These are phyloP conservation scores for Exophiala viscosa DNA, from an alignment of 2,329 filamentous ascomycete species.

Conservation along the genomic window DNA sequence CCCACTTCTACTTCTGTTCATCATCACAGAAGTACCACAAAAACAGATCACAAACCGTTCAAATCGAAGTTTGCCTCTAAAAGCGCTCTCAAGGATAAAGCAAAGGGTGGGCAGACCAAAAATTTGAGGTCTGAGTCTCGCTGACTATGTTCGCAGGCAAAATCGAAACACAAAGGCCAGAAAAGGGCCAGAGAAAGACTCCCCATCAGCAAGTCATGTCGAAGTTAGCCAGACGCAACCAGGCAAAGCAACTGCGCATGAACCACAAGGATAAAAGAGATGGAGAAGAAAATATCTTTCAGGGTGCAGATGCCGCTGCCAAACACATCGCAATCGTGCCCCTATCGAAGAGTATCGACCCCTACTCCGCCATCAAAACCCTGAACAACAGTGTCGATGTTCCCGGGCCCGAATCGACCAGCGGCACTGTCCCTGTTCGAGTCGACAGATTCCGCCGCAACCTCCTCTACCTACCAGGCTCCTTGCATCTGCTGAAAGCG, in stretches of 20 bases:
- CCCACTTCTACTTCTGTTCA: conserved; percentile 62
- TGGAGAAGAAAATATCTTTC: conserved; percentile 74
- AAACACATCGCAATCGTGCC: conserved; percentile 85
- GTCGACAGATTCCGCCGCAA: conserved; percentile 95
- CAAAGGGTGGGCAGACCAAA: conserved; percentile 64
- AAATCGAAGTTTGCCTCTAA: conserved; percentile 91
- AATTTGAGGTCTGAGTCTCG: neutral
- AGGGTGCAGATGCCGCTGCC: conserved; percentile 80
- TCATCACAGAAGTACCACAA: conserved; percentile 90
- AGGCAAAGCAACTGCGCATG: conserved; percentile 83
- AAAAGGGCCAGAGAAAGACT: conserved; percentile 74
- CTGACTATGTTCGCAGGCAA: conserved; percentile 58
- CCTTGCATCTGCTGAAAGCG: conserved; percentile 69
- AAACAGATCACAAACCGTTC: conserved; percentile 81
- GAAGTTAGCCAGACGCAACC: conserved; percentile 91
- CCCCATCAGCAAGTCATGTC: conserved; percentile 96
- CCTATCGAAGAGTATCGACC: conserved; percentile 69
- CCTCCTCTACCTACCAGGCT: conserved; percentile 74
- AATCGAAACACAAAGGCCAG: conserved; percentile 57
- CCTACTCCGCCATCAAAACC: conserved; percentile 61
- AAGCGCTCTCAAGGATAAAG: conserved; percentile 74
- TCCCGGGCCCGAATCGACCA: conserved; percentile 59
- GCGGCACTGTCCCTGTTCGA: conserved; percentile 60
- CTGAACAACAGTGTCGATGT: conserved; percentile 80
- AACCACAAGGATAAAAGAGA: conserved; percentile 80